These are phyloP conservation scores for Obelidium mucronatum DNA, from an alignment of 192 early-diverging fungal species.

Conservation along the genomic window DNA sequence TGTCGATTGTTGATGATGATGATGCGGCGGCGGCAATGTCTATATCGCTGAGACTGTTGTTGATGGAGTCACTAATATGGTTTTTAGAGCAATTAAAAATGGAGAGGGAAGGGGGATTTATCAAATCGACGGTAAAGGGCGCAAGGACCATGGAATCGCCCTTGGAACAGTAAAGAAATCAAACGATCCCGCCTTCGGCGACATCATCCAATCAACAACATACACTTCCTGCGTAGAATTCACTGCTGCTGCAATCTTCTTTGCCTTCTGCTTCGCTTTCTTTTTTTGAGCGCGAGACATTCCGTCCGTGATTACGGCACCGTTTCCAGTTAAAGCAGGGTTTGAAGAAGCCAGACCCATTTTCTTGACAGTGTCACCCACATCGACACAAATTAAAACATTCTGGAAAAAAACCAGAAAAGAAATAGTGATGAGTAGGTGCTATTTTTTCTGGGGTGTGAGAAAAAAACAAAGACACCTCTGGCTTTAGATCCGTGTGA, in stretches of 20 bases:
- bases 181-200: too few relatives aligned
- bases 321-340: conserved; percentile 2
- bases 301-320: conserved; percentile 6
- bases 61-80: conserved; percentile 29
- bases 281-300: conserved; percentile 63
- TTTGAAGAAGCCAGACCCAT: conserved; percentile 35
- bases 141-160: too few relatives aligned
- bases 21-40: conserved; percentile 3
- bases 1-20: neutral
- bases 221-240: conserved; percentile 1
- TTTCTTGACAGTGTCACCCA: conserved; percentile 76
- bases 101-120: neutral
- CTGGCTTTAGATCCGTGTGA: conserved; percentile 98
- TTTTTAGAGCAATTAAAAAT: neutral
- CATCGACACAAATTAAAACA: conserved; percentile 91
- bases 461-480: conserved; percentile 47
- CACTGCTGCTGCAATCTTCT: conserved; percentile 43
- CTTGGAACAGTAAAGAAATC: too few relatives aligned
- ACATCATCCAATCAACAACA: neutral
- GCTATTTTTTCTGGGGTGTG: neutral
- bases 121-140: too few relatives aligned
- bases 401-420: too few relatives aligned
- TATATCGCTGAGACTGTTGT: conserved; percentile 10
- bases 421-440: neutral
- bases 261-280: conserved; percentile 59